Evolutionary conservation across 106 monocot genomes (phyloP).

Genomic region (Platanthera zijinensis): DNA sequence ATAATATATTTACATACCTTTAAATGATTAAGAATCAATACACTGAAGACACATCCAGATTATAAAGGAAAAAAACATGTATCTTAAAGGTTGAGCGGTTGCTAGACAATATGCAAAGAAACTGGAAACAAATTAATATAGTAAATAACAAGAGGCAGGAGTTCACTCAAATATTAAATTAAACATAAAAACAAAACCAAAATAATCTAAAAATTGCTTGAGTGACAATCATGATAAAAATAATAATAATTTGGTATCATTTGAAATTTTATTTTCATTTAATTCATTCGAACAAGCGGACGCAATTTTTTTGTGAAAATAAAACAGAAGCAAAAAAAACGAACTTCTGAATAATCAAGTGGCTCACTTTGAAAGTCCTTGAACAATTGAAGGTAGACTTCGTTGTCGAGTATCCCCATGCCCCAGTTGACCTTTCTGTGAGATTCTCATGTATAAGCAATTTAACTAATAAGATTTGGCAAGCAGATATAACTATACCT

Average conservation of each 20-base stretch:
- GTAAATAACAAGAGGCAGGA: not conserved
- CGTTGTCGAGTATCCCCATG: slow-evolving; percentile 77
- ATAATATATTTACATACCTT: not conserved
- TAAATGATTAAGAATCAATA: not conserved
- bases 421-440: slow-evolving; percentile 93
- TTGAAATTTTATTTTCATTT: not conserved
- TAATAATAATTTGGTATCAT: not conserved
- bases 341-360: not conserved
- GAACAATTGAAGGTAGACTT: slow-evolving; percentile 64
- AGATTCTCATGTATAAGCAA: slow-evolving; percentile 11
- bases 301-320: not conserved
- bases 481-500: slow-evolving; percentile 31
- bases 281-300: not conserved
- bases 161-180: not conserved
- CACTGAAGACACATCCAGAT: not conserved
- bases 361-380: slow-evolving; percentile 70
- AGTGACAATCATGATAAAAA: not conserved
- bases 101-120: not conserved
- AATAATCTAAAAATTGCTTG: not conserved
- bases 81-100: not conserved
- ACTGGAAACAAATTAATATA: not conserved
- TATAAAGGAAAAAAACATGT: not conserved
- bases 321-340: not conserved
- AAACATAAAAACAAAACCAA: not conserved
- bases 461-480: not conserved